These are phyloP conservation scores for Ceratocystiopsis sp. DNA, from an alignment of 2,329 filamentous ascomycete genomes.

Conservation along the genomic window DNA sequence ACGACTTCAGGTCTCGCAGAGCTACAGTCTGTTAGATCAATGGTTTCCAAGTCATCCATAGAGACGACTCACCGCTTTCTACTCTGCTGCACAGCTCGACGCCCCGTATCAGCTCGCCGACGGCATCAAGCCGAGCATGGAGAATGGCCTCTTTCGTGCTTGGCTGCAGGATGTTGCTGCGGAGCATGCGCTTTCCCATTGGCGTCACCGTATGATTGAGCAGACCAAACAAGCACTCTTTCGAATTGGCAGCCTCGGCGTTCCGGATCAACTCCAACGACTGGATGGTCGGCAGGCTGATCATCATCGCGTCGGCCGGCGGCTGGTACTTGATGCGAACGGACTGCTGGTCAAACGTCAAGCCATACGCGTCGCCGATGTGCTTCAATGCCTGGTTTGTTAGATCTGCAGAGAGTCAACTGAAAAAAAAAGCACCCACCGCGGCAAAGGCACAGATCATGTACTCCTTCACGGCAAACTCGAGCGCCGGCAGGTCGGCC, in stretches of 20 bases:
- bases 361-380: slow-evolving; percentile 50
- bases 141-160: slow-evolving; percentile 55
- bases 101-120: slow-evolving; percentile 50
- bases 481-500: slow-evolving; percentile 66
- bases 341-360: slow-evolving; percentile 60
- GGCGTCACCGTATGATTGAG: slow-evolving; percentile 73
- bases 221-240: slow-evolving; percentile 67
- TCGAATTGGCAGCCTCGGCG: slow-evolving; percentile 57
- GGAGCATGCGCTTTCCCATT: slow-evolving; percentile 72
- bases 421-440: slow-evolving; percentile 24
- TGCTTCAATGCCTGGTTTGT: slow-evolving; percentile 56
- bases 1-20: slow-evolving; percentile 33
- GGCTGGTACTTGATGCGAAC: slow-evolving; percentile 75
- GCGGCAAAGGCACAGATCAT: slow-evolving; percentile 73
- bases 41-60: no score
- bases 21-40: not conserved
- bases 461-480: slow-evolving; percentile 61
- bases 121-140: slow-evolving; percentile 56
- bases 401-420: no score
- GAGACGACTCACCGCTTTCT: no score
- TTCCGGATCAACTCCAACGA: slow-evolving; percentile 88
- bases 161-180: slow-evolving; percentile 78
- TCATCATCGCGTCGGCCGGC: slow-evolving; percentile 88
- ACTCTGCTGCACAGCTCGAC: no score
- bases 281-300: slow-evolving; percentile 73